Conservation (phyloP, 78 protist genomes). For the Isochrysis galbana region DNA sequence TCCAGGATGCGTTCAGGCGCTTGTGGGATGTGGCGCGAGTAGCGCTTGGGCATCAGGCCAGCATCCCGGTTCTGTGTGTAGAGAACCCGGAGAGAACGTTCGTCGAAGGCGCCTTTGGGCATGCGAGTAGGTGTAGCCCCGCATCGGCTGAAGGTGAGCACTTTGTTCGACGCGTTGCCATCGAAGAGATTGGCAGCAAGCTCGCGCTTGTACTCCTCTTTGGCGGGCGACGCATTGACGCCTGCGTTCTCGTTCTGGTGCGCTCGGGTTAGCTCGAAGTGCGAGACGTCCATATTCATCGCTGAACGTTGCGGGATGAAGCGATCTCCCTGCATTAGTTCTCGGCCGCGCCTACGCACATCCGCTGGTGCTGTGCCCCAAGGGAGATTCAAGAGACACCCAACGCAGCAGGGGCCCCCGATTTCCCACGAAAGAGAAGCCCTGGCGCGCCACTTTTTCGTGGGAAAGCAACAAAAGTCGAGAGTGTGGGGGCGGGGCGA, state of each 20-base stretch:
- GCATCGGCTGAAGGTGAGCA: neutral
- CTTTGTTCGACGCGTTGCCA: neutral
- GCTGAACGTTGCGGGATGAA: slow-evolving; percentile 64
- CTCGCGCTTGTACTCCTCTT: slow-evolving; percentile 39
- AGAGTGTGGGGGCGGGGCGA: no score
- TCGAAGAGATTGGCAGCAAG: slow-evolving; percentile 31
- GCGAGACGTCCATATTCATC: slow-evolving; percentile 46
- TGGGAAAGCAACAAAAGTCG: no score
- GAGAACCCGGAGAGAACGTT: slow-evolving; percentile 58
- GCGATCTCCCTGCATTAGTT: slow-evolving; percentile 60
- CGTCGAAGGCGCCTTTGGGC: slow-evolving; percentile 53
- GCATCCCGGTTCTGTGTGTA: slow-evolving; percentile 60
- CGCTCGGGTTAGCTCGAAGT: slow-evolving; percentile 2
- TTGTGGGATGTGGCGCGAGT: slow-evolving; percentile 67
- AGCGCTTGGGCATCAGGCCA: neutral
- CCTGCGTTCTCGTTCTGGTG: neutral
- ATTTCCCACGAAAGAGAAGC: no score
- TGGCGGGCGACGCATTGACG: slow-evolving; percentile 45
- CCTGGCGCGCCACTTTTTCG: no score
- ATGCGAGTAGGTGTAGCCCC: no score
- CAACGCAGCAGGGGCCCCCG: no score
- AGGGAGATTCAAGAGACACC: no score
- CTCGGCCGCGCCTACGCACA: no score
- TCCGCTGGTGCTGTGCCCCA: no score
- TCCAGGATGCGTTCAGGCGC: slow-evolving; percentile 78